Evolutionary conservation across 2,329 filamentous ascomycete genomes (phyloP).

Genomic region (Trichoderma simmonsii): DNA sequence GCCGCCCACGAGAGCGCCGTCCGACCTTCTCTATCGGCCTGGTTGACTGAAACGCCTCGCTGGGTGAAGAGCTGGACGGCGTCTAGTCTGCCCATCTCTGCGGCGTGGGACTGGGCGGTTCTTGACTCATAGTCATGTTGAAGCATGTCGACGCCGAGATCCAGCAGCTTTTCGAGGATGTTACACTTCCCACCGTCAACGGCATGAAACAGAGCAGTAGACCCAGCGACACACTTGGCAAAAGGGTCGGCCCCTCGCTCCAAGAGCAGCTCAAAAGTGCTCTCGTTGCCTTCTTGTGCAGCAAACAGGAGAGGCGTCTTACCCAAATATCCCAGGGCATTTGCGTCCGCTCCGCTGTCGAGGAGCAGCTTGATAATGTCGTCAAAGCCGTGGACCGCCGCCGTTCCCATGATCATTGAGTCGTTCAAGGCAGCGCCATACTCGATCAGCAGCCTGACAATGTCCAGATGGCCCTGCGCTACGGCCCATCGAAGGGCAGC

Average conservation of each 20-base stretch:
- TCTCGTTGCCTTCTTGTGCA: neutral
- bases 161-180: neutral
- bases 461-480: neutral
- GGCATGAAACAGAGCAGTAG: constrained; percentile 5
- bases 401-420: neutral
- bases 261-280: neutral
- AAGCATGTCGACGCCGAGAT: neutral
- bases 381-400: neutral
- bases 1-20: constrained; percentile 11
- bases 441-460: constrained; percentile 2
- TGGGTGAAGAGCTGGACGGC: neutral
- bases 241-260: neutral
- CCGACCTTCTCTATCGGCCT: neutral
- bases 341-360: neutral
- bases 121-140: neutral
- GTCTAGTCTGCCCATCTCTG: neutral
- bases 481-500: neutral
- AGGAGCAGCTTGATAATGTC: constrained; percentile 1
- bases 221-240: neutral
- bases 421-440: neutral
- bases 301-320: constrained; percentile 12
- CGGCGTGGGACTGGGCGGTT: neutral
- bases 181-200: neutral
- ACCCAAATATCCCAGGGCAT: neutral
- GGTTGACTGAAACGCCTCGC: neutral